Base-by-base conservation (phyloP, 2,329 filamentous ascomycete species). In the Phaeoacremonium minimum region DNA sequence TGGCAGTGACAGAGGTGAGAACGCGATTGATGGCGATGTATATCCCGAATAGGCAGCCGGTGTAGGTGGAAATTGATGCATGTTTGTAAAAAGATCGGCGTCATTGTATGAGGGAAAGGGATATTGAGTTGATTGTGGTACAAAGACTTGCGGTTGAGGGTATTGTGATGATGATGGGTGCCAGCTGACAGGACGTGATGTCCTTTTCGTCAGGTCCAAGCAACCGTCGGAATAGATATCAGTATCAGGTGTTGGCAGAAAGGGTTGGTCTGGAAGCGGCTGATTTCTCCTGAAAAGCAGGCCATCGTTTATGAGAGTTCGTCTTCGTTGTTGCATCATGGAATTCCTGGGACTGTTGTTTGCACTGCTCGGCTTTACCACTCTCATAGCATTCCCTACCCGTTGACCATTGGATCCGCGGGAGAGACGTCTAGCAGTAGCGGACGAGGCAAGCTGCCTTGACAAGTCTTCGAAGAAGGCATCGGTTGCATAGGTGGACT, bases 131-230 rank as follows among this genome's bases (percentile, higher is more conserved):
- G 59, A 40, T 38, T 58, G 56, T 47, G 57, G 51, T 35, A 64
- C 60, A 32, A 60, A 56, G 41, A 59, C 57, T 13, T 62, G 53
- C 51, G 55, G 55, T 36, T 50, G 51, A 19, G 52, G 52, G 38
- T 59, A 58, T 20, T 52, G 57, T 40, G 75, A 68, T 8, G 81
- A 75, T 15, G 75, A 74, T 4, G 84, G 82, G 55, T 89, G 85
- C 85, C 85, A 89, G 66, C 84, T 88, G 31, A 86, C 66, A 6
- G 85, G 84, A 29, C 85, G 74, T 35, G 61, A 61, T 28, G 68
- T 58, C 51, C 61, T 56, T 48, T 56, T 61, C 28, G 58, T 42
- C 4, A 53, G 57, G 17, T 60, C 55, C 38, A 58, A 55, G 22
- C 51, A 46, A 19, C 35, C 35, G 17, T 55, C 52, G 42, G 46